Evolutionary conservation across 1,284 basidiomycete genomes (phyloP), one percentile per base, ranked within the genome.

Genomic region (Cryptococcus floricola): DNA sequence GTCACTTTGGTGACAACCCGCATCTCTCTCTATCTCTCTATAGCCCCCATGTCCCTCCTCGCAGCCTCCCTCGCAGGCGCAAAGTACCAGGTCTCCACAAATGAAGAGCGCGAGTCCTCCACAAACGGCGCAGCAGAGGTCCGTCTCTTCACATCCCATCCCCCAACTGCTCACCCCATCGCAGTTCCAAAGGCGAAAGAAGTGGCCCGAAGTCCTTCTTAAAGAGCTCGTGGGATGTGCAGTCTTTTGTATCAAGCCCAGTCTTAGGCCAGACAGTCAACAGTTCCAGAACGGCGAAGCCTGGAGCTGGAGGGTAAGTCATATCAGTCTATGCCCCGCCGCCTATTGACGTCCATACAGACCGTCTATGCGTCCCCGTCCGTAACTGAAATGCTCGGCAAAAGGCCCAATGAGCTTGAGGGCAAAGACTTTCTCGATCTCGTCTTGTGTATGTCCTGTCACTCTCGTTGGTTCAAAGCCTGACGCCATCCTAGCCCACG

Each of bases 121-220:
- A 52, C 59, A 1, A 60, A 60, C 28, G 59, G 59, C 31, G 59
- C 59, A 13, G 59, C 59, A 28, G 59, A 60, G 55, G 59, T 60
- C 42, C 10, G 53, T 45, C 13, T 19, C 3, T 23, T 9, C 23
- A 13, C 18, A 23, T 37, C 37, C 18, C 49, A 27, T 10, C n/a
- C 13, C 16, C 25, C 25, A 23, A 25, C 10, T 31, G 45, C 41
- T 23, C 4, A 9, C 13, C 31, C 10, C 31, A 23, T 19, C 8
- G 6, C 23, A 77, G 74, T 77, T 77, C 54, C 74, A 71, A 31
- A 56, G 70, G 50, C 60, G 75, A 18, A 77, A 77, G 59, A 57
- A 59, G 58, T 77, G 75, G 75, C 71, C 73, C n/a, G 68, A 74
- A 48, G 58, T 77, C 18, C 56, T 77, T 5, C 52, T 77, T 41